Evolutionary conservation across 2,329 filamentous ascomycete species (phyloP), one percentile per base, ranked within the genome.

Genomic region (Lachnellula cervina): DNA sequence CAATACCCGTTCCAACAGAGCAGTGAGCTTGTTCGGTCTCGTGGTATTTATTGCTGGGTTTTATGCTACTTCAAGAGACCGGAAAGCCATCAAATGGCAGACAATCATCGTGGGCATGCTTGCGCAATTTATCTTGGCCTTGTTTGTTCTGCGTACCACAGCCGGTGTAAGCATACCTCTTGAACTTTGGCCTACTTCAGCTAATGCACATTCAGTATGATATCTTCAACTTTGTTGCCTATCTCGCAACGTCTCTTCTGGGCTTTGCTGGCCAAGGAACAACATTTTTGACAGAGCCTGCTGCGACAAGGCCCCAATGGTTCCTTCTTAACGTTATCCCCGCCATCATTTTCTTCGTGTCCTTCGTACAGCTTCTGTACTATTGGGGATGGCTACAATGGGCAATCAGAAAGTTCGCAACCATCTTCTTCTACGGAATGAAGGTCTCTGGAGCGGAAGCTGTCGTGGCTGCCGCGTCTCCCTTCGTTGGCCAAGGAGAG

Each of bases 261-360:
- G 82, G 86, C 25, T 96, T 90, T 65, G 88, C 92, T 23, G 75
- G 77, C 17, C 71, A 89, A 34, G 92, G 92, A 70, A 82, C 89
- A 0, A 69, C 71, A 0, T 97, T 96, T 76, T 72, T 97, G 64
- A 87, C 84, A 0, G 74, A 76, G 14, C 52, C 64, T 0, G 70
- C 71, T 7, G 75, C 77, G 5, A 68, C 75, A 3, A 37, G 72
- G 3, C 66, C 78, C 1, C 63, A 66, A 4, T 90, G 80, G 81
- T 96, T 96, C 80, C 78, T 96, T 60, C 79, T 87, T 49, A 76
- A 79, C 49, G 90, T 96, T 59, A 80, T 95, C n/a, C 90, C 92
- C 0, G 86, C 92, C 66, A 95, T 97, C 73, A 90, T 96, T 76
- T 97, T 96, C 83, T 96, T 97, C 82, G 88, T 96, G 56, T 84